Evolutionary conservation across 305 asterid species (phyloP).

Genomic region (Fraxinus xanthoxyloides): DNA sequence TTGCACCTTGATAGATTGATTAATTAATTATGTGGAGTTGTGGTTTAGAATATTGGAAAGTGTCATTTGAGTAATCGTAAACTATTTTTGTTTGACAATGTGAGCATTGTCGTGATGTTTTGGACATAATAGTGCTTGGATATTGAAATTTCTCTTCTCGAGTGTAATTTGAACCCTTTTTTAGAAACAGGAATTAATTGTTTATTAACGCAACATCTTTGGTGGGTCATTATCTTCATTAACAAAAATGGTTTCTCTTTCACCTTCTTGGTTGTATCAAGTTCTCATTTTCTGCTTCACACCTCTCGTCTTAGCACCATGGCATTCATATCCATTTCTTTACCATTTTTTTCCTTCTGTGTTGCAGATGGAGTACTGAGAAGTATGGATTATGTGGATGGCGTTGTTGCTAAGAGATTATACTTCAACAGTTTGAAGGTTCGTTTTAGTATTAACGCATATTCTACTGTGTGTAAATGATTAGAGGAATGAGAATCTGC

Average conservation of each 20-base stretch:
- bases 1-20: no score
- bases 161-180: background rate
- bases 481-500: background rate
- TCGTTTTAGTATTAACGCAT: background rate
- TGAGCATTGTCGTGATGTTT: no score
- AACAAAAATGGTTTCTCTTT: constrained; percentile 33
- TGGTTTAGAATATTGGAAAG: no score
- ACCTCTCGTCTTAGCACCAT: background rate
- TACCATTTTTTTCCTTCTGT: background rate
- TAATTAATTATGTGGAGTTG: no score
- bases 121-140: no score
- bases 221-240: background rate
- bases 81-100: no score
- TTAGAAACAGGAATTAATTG: background rate
- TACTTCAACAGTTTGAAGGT: constrained; percentile 39
- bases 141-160: background rate
- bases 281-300: constrained; percentile 26
- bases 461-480: background rate
- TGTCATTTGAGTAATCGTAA: no score
- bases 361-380: no score
- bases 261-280: constrained; percentile 47
- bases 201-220: background rate
- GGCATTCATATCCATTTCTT: background rate
- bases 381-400: constrained; percentile 35
- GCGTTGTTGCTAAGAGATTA: constrained; percentile 29